Evolutionary conservation across 805 yeast genomes (phyloP).

Genomic region (Saccharomyces jurei): DNA sequence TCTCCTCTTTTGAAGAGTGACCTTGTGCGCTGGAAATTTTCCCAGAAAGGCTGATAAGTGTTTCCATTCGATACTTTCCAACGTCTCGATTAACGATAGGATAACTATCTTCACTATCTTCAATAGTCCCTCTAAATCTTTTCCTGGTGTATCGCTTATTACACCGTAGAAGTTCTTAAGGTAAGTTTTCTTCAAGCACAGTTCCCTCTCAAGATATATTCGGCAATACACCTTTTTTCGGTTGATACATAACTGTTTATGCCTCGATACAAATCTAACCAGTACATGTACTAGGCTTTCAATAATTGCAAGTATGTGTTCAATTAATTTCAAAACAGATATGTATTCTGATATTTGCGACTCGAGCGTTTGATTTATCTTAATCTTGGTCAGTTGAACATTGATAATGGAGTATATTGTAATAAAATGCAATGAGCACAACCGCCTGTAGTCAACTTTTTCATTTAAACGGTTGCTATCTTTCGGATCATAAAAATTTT

Average conservation of each 20-base stretch:
- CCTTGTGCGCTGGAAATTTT: not conserved
- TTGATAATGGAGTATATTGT: not conserved
- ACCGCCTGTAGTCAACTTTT: not conserved
- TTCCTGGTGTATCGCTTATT: not conserved
- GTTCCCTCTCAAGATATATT: not conserved
- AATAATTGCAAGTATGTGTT: not conserved
- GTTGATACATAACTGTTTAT: not conserved
- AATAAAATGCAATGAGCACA: not conserved
- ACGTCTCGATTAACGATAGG: not conserved
- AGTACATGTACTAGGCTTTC: constrained; percentile 4
- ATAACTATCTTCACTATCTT: constrained; percentile 1
- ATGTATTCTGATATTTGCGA: not conserved
- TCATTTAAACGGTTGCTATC: constrained; percentile 4
- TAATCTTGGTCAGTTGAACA: not conserved
- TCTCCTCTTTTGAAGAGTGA: constrained; percentile 5
- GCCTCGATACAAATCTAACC: not conserved
- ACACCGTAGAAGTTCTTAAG: not conserved
- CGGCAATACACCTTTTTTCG: not conserved
- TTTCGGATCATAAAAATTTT: constrained; percentile 4
- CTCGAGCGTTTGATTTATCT: not conserved
- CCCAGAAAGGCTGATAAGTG: not conserved
- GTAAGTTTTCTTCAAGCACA: not conserved
- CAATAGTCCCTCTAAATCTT: not conserved
- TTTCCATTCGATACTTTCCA: not conserved
- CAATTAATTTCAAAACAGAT: not conserved